Conservation (phyloP, 305 asterid genomes). For the Solanum hybrid region DNA sequence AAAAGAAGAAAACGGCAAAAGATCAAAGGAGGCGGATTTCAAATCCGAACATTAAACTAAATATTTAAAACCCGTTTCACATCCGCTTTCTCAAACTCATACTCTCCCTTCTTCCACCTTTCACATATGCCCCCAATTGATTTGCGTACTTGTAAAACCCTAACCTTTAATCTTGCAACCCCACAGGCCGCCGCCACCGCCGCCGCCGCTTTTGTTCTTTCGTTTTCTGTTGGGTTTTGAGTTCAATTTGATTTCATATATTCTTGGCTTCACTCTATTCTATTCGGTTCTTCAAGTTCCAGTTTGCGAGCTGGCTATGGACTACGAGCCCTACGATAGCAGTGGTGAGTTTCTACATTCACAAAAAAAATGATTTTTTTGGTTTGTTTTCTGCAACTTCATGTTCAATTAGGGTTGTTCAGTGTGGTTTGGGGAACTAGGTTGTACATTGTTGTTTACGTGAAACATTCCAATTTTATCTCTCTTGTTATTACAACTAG, state of each 20-base stretch:
- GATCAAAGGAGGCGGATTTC: constrained; percentile 26
- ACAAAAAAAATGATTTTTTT: not conserved
- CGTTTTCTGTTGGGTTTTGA: not conserved
- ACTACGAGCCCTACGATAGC: constrained; percentile 66
- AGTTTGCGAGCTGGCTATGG: constrained; percentile 64
- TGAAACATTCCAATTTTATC: not conserved
- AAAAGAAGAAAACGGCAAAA: not conserved
- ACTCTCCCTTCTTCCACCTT: not conserved
- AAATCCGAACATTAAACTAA: constrained; percentile 21
- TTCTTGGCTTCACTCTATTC: not conserved
- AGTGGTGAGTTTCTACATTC: constrained; percentile 41
- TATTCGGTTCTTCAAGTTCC: constrained; percentile 1
- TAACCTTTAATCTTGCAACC: not conserved
- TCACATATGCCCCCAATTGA: constrained; percentile 4
- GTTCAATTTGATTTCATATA: not conserved
- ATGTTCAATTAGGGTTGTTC: not conserved
- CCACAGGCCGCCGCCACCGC: not conserved
- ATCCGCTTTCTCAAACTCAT: constrained; percentile 32
- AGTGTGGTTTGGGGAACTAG: not conserved
- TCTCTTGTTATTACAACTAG: not conserved
- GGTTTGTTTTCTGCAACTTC: not conserved
- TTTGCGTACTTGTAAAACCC: constrained; percentile 11
- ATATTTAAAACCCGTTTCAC: constrained; percentile 19
- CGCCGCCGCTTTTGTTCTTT: not conserved
- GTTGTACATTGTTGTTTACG: not conserved